Evolutionary conservation across 805 yeast genomes (phyloP).

Genomic region (Alloascoidea africana): DNA sequence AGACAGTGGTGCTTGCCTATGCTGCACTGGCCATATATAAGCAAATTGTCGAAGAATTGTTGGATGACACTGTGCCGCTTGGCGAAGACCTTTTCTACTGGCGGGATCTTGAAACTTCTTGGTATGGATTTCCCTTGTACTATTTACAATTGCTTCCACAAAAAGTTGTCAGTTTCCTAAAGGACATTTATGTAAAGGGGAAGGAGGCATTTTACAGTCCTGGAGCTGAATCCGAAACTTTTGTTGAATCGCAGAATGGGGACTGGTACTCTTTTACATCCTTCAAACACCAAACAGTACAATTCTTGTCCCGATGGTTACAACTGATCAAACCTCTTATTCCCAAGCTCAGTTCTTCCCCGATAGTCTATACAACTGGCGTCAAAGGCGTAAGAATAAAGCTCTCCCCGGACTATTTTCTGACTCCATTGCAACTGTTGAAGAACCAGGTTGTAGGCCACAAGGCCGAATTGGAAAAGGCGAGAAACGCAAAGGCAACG

Average conservation of each 20-base stretch:
- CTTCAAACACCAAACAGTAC: neutral
- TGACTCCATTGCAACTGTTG: neutral
- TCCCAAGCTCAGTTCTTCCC: neutral
- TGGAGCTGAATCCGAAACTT: neutral
- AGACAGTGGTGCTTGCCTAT: slow-evolving; percentile 17
- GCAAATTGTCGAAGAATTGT: slow-evolving; percentile 17
- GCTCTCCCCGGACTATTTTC: neutral
- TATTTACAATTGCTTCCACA: slow-evolving; percentile 24
- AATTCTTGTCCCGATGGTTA: too few relatives aligned
- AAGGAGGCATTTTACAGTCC: neutral
- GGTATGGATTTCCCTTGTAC: slow-evolving; percentile 19
- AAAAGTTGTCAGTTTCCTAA: slow-evolving; percentile 8
- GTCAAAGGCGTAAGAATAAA: neutral
- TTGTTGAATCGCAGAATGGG: too few relatives aligned
- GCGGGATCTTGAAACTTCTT: slow-evolving; percentile 22
- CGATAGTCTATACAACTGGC: neutral
- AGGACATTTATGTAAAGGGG: neutral
- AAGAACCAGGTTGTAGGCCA: neutral
- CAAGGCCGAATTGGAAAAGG: neutral
- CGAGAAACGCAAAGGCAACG: neutral
- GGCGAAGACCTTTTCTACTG: slow-evolving; percentile 30
- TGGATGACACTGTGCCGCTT: slow-evolving; percentile 26
- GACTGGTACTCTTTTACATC: neutral
- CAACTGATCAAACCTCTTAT: neutral
- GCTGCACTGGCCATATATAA: slow-evolving; percentile 20